Base-by-base conservation (phyloP, 2,329 filamentous ascomycete genomes). In the Claviceps citrina region DNA sequence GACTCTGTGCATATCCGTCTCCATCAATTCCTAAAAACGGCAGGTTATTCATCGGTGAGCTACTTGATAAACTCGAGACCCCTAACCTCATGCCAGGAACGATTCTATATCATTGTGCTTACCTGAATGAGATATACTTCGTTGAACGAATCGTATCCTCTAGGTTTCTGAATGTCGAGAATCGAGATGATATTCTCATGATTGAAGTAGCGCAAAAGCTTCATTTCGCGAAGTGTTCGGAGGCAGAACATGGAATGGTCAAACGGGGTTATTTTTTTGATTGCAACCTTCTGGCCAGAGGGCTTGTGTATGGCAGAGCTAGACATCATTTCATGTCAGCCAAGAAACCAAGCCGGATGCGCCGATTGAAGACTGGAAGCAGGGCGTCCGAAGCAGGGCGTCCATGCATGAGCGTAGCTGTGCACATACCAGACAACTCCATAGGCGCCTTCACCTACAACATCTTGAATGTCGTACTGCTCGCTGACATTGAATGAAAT, bases 121-220 rank as follows among this genome's bases (percentile, higher is more conserved):
- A 94, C 87, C 71, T 96, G 91, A 52, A 98, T 96, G 52, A 98
- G 78, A 61, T 98, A 98, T 46, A 98, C 91, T 64, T 98, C 91
- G 42, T 87, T 87, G 64, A 98, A 98, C 39, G 78, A 81, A 58
- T 96, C 89, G 57, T 93, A 96, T 68, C 82, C 93, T 54, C 89
- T 76, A 31, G 91, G 91, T 68, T 95, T 94, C 66, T 98, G 91
- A 52, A 98, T 98, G 61, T 98, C 91, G 51, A 98, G 78, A 53
- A 98, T 98, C 39, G 87, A 96, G 59, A 98, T 98, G 67, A 98
- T 96, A 65, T 98, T 98, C 66, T 98, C 91, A 60, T 98, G 91
- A 67, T 96, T 98, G 71, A 98, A 98, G 66, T 98, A 96, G 54
- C 91, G 77, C 55, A 98, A 69, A 43, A 98, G 73, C 75, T 98